phyloP scores from a whole-genome alignment of 129 eudicot species.

The carrot (Daucus carota) region DNA sequence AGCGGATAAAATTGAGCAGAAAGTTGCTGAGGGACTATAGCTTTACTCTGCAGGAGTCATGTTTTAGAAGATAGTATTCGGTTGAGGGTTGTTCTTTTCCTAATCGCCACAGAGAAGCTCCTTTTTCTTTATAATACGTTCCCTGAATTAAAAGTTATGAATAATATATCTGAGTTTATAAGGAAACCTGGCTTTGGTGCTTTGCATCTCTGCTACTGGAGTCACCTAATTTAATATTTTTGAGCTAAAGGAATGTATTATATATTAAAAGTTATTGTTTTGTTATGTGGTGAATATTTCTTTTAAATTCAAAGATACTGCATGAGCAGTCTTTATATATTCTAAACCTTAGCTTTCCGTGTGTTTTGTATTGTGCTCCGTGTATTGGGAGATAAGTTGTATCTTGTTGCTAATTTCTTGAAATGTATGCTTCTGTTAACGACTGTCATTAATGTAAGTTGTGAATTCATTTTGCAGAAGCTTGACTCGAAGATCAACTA shows the following conservation, averaged over 20 bases:
- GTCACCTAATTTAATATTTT: too few species aligned
- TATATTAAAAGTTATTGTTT: too few species aligned
- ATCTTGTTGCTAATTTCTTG: neutral
- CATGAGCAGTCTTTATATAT: neutral
- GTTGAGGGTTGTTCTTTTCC: too few species aligned
- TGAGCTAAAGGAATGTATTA: neutral
- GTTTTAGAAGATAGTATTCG: too few species aligned
- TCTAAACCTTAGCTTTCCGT: neutral
- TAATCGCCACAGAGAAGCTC: too few species aligned
- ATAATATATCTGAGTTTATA: too few species aligned
- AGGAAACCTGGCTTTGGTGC: neutral
- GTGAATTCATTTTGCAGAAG: conserved; percentile 1
- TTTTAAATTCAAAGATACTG: neutral
- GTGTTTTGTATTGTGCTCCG: neutral
- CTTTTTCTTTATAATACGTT: too few species aligned
- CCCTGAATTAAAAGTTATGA: too few species aligned
- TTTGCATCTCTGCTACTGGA: too few species aligned
- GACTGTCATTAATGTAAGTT: neutral
- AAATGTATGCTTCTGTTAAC: neutral
- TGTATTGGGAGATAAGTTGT: neutral
- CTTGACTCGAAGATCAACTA: conserved; percentile 1
- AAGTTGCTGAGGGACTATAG: too few species aligned
- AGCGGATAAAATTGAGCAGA: too few species aligned
- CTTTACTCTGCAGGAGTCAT: too few species aligned
- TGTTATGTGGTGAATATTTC: neutral